Evolutionary conservation across 352 stramenopile species (phyloP).

Genomic region (Thraustochytrium striatum): DNA sequence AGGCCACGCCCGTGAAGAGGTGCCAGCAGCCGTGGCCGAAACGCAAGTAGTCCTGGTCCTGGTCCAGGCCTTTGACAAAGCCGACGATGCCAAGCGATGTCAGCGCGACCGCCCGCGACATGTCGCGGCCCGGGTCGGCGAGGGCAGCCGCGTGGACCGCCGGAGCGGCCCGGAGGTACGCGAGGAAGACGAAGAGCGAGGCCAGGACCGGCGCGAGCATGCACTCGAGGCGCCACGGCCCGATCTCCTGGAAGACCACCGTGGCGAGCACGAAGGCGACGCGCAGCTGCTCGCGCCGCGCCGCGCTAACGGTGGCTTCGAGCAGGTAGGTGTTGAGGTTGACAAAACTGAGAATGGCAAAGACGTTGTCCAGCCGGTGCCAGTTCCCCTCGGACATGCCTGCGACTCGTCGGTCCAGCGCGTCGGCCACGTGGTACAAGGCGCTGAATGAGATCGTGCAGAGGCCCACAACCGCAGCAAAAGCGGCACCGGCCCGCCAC

Average conservation of each 20-base stretch:
- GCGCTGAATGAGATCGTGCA: constrained; percentile 13
- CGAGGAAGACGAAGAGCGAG: neutral
- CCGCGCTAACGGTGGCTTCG: neutral
- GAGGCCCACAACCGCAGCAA: neutral
- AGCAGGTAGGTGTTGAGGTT: neutral
- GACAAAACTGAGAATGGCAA: constrained; percentile 30
- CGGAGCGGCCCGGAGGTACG: neutral
- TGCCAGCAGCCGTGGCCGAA: constrained; percentile 42
- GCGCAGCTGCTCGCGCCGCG: neutral
- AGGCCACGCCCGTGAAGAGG: constrained; percentile 8
- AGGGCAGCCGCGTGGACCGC: neutral
- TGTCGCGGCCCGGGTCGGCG: neutral
- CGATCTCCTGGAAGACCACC: constrained; percentile 44
- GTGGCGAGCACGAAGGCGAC: neutral
- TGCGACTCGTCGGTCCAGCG: constrained; percentile 6
- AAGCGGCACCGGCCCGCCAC: neutral
- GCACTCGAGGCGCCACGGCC: constrained; percentile 39
- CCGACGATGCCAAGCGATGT: neutral
- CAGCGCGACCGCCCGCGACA: neutral
- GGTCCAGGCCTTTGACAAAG: constrained; percentile 36
- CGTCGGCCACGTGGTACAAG: constrained; percentile 23
- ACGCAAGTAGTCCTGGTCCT: neutral
- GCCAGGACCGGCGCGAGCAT: neutral
- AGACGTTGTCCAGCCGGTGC: constrained; percentile 50
- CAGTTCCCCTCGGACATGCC: constrained; percentile 44